These are phyloP conservation scores for Flaveria sonorensis DNA, from an alignment of 129 eudicot genomes.

Conservation along the genomic window DNA sequence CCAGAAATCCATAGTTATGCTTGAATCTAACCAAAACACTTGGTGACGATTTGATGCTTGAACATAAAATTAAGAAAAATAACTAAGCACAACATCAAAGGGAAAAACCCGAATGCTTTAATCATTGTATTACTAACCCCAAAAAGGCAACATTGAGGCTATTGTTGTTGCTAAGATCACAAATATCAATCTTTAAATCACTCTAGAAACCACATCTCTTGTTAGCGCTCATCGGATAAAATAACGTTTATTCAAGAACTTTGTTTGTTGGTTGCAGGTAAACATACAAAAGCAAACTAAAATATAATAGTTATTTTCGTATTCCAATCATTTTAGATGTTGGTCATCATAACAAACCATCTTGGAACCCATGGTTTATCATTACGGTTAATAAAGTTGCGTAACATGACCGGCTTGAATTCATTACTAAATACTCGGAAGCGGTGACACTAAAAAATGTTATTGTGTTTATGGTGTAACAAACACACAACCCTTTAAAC, in stretches of 20 bases:
- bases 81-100: conserved; percentile 71
- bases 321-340: background rate
- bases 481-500: too few species aligned
- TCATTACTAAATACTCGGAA: conserved; percentile 52
- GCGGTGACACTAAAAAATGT: too few species aligned
- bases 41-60: conserved; percentile 47
- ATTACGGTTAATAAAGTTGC: conserved; percentile 47
- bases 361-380: conserved; percentile 58
- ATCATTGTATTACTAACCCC: conserved; percentile 75
- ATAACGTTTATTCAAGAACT: conserved; percentile 66
- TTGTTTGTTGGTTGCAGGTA: conserved; percentile 92
- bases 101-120: conserved; percentile 85
- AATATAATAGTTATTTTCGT: background rate
- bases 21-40: conserved; percentile 45
- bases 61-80: conserved; percentile 45
- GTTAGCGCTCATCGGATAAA: conserved; percentile 52
- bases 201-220: conserved; percentile 60
- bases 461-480: too few species aligned
- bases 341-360: conserved; percentile 53
- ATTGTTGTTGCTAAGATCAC: conserved; percentile 54
- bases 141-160: conserved; percentile 88
- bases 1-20: conserved; percentile 53
- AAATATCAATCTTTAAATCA: conserved; percentile 59
- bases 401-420: conserved; percentile 51
- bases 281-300: conserved; percentile 37